phyloP scores from a whole-genome alignment of 768 basidiomycete genomes.

The Macrolepiota dolichaula region DNA sequence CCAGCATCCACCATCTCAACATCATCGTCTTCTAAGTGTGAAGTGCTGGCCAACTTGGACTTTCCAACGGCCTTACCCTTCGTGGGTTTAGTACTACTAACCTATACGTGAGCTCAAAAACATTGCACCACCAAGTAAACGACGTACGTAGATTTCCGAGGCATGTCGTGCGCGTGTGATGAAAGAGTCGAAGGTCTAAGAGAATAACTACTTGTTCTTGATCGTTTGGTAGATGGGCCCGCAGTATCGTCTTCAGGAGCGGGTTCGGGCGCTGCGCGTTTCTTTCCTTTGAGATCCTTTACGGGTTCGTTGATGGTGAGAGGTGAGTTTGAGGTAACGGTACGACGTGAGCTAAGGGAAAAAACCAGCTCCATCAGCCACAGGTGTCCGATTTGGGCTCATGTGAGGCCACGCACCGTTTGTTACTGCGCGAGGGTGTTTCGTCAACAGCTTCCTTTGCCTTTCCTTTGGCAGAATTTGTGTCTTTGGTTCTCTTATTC shows the following conservation, averaged over 20 bases:
- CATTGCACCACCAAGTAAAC: slow-evolving; percentile 8
- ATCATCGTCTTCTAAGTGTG: slow-evolving; percentile 66
- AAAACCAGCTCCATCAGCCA: slow-evolving; percentile 11
- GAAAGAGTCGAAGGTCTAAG: slow-evolving; percentile 58
- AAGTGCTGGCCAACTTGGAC: slow-evolving; percentile 63
- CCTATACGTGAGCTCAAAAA: slow-evolving; percentile 13
- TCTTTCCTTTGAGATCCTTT: slow-evolving; percentile 86
- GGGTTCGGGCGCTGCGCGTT: slow-evolving; percentile 75
- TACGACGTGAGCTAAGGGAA: slow-evolving; percentile 55
- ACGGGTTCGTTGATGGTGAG: slow-evolving; percentile 74
- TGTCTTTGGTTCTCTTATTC: slow-evolving; percentile 55
- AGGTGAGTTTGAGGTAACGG: slow-evolving; percentile 35
- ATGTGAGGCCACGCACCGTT: slow-evolving; percentile 51
- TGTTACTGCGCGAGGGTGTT: slow-evolving; percentile 42
- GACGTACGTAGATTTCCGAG: slow-evolving; percentile 67
- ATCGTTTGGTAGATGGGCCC: slow-evolving; percentile 59
- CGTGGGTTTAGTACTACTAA: slow-evolving; percentile 38
- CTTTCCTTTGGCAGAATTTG: slow-evolving; percentile 54
- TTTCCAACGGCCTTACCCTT: slow-evolving; percentile 63
- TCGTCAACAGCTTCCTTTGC: slow-evolving; percentile 58
- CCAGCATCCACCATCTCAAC: slow-evolving; percentile 74
- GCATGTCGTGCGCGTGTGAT: slow-evolving; percentile 53
- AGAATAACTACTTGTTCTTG: slow-evolving; percentile 59
- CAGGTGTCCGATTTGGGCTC: slow-evolving; percentile 26
- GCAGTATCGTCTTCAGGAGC: slow-evolving; percentile 63